phyloP scores from a whole-genome alignment of 1,284 basidiomycete genomes.

The Phellopilus nigrolimitatus region DNA sequence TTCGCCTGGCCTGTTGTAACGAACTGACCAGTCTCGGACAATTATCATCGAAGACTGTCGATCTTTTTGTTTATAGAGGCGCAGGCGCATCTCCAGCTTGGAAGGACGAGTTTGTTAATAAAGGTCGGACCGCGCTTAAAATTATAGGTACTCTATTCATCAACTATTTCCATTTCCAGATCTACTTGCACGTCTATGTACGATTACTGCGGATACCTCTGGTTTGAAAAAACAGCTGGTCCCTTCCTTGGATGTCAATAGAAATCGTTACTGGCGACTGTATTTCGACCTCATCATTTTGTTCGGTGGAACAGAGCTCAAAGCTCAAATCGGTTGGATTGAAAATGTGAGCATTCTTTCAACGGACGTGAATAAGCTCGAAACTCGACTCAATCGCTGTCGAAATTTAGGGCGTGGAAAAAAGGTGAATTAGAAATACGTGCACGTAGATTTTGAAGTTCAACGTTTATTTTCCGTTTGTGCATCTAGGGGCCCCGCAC shows the following conservation, averaged over 20 bases:
- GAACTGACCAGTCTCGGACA: not conserved
- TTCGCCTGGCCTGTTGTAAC: not conserved
- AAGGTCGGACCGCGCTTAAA: not conserved
- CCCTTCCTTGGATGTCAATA: not conserved
- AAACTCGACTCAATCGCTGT: not conserved
- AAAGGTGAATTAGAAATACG: not conserved
- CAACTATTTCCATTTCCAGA: not conserved
- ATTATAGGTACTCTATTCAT: not conserved
- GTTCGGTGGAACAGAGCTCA: slow-evolving; percentile 66
- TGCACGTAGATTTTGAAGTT: not conserved
- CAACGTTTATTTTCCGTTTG: not conserved
- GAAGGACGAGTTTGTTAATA: too few species aligned
- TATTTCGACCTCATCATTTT: slow-evolving; percentile 78
- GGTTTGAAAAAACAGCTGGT: not conserved
- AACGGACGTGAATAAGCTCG: not conserved
- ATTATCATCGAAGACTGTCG: not conserved
- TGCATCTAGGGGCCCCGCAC: not conserved
- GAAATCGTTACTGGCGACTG: slow-evolving; percentile 59
- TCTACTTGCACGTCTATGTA: not conserved
- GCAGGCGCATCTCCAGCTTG: not conserved
- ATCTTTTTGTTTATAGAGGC: not conserved
- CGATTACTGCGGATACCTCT: slow-evolving; percentile 2
- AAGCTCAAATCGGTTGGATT: slow-evolving; percentile 44
- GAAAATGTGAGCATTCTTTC: slow-evolving; percentile 30
- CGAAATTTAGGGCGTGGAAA: not conserved